Evolutionary conservation across 1,139 yeast species (phyloP).

Genomic region (Yamadazyma songkhlaensis): DNA sequence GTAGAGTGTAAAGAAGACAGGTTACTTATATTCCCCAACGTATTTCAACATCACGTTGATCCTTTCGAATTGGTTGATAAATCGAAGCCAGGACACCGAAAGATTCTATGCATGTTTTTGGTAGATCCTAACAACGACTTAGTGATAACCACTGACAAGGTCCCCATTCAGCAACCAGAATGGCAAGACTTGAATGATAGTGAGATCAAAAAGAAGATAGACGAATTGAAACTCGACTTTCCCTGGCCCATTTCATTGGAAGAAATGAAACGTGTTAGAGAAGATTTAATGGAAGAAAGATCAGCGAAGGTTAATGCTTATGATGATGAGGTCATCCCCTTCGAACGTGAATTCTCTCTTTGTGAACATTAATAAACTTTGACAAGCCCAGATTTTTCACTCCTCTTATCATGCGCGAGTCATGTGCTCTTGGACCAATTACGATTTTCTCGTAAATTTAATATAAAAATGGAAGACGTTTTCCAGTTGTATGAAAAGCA

Average conservation of each 20-base stretch:
- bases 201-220: neutral
- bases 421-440: too few relatives aligned
- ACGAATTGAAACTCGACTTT: neutral
- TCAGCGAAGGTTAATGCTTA: constrained; percentile 1
- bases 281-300: constrained; percentile 33
- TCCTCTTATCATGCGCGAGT: too few relatives aligned
- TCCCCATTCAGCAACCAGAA: constrained; percentile 40
- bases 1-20: constrained; percentile 25
- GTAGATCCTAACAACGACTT: constrained; percentile 35
- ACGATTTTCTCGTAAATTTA: too few relatives aligned
- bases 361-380: constrained; percentile 12
- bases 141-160: constrained; percentile 28
- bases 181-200: constrained; percentile 21
- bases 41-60: constrained; percentile 39
- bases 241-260: constrained; percentile 19
- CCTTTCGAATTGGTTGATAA: constrained; percentile 35
- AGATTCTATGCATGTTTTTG: constrained; percentile 39
- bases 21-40: constrained; percentile 38
- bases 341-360: constrained; percentile 7
- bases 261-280: constrained; percentile 25
- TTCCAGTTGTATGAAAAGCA: too few relatives aligned
- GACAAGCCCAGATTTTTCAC: too few relatives aligned
- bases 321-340: constrained; percentile 10
- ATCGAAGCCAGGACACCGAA: constrained; percentile 35
- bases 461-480: too few relatives aligned